Base-by-base conservation (phyloP, 345 rosid species). In the Capsella bursapastoris region DNA sequence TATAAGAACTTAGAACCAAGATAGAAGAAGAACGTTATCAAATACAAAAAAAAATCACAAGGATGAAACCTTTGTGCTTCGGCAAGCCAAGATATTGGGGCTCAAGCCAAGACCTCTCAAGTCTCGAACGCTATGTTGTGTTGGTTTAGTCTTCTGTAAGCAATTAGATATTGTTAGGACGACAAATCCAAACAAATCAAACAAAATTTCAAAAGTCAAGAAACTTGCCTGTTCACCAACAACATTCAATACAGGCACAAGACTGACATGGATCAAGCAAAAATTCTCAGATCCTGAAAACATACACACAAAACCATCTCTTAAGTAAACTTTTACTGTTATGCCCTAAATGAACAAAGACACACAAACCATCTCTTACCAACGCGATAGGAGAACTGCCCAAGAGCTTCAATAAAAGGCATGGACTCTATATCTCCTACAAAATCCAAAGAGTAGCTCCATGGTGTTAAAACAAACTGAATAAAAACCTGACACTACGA, bases 371-470 rank as follows among this genome's bases (percentile, higher is more conserved):
- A 77, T 32, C 1, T 16, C 89, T 81, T 80, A 90, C 99, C 98
- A 1, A 96, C 99, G 48, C 88, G 92, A 60, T 87, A 90, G 0
- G 98, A 92, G 77, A 96, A 96, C 68, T 90, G 99, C 4, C 99
- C 91, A 18, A 96, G 84, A 68, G 99, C 99, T 84, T 96, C 97
- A 10, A 92, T 90, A 75, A 92, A 96, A 22, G 98, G 97, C 98
- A 90, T 92, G 53, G 97, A 90, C 76, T 96, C 99, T 69, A 96
- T 90, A 78, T 96, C 99, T 67, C 99, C 99, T 95, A 90, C 57
- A 81, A 80, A 74, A 37, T 28, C 7, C 38, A 58, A 72, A 51
- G 7, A 50, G 34, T 41, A 51, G 6, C 38, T 66, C 59, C 34
- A 66, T 50, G 29, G 12, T 15, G 51, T 6, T 29, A 2, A 51